Conservation (phyloP, 768 basidiomycete species). For the Naganishia randhawae region DNA sequence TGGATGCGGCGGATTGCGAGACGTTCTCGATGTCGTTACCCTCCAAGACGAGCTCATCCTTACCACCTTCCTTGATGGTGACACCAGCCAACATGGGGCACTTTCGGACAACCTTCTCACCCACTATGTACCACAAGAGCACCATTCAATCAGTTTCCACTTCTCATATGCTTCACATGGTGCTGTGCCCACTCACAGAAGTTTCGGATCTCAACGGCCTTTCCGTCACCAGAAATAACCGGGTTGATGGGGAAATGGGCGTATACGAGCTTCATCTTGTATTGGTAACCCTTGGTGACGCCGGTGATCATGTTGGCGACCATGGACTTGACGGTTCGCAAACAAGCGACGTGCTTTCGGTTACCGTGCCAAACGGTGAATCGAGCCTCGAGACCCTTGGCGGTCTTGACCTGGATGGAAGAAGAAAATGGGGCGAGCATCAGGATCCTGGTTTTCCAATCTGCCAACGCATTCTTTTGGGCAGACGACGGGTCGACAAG, state of each 20-base stretch:
- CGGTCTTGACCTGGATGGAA: slow-evolving; percentile 51
- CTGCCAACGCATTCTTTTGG: not conserved
- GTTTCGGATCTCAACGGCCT: slow-evolving; percentile 51
- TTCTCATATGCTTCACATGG: not conserved
- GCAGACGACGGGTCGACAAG: not conserved
- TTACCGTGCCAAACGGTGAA: slow-evolving; percentile 97
- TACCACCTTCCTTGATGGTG: slow-evolving; percentile 44
- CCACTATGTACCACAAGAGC: slow-evolving; percentile 35
- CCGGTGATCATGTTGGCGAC: slow-evolving; percentile 98
- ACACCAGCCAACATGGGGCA: slow-evolving; percentile 86
- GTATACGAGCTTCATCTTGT: slow-evolving; percentile 99
- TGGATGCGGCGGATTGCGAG: slow-evolving; percentile 95
- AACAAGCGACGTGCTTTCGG: slow-evolving; percentile 96
- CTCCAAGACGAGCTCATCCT: slow-evolving; percentile 67
- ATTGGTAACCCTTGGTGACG: slow-evolving; percentile 98
- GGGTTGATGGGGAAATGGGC: slow-evolving; percentile 99
- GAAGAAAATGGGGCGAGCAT: not conserved
- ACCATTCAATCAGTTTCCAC: not conserved
- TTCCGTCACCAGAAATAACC: slow-evolving; percentile 56
- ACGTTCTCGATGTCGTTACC: slow-evolving; percentile 96
- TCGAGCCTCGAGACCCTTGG: slow-evolving; percentile 68
- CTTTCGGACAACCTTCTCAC: slow-evolving; percentile 77
- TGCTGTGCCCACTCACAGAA: slow-evolving; percentile 44
- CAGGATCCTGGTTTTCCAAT: not conserved
- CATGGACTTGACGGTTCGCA: slow-evolving; percentile 89